phyloP scores from a whole-genome alignment of 257 asterid species.

The Ocimum tenuiflorum region DNA sequence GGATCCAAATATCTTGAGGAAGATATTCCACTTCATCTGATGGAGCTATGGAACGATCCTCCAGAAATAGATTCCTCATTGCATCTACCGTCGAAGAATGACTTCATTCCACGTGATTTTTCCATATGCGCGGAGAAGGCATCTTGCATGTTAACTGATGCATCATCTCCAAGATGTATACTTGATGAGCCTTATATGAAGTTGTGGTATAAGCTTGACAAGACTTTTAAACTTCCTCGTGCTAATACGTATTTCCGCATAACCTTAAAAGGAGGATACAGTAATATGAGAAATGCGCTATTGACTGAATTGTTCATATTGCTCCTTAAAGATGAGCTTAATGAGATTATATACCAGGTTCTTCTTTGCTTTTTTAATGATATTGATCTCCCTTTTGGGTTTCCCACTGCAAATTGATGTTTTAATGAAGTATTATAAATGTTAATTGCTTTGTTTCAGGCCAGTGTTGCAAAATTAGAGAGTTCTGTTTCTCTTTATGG shows the following conservation, averaged over 20 bases:
- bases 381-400: slow-evolving; percentile 14
- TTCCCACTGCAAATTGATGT: too few species aligned
- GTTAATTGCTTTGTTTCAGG: slow-evolving; percentile 45
- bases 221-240: slow-evolving; percentile 84
- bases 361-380: slow-evolving; percentile 17
- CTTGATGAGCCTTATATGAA: slow-evolving; percentile 69
- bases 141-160: slow-evolving; percentile 34
- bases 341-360: slow-evolving; percentile 95
- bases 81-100: slow-evolving; percentile 73
- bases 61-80: slow-evolving; percentile 53
- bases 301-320: slow-evolving; percentile 72
- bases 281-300: slow-evolving; percentile 56
- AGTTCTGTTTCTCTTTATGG: slow-evolving; percentile 81
- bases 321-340: slow-evolving; percentile 91
- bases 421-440: slow-evolving; percentile 1
- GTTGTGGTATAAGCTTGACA: slow-evolving; percentile 93
- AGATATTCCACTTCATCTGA: slow-evolving; percentile 64
- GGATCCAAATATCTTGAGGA: slow-evolving; percentile 77
- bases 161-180: slow-evolving; percentile 61
- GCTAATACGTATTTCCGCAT: slow-evolving; percentile 92
- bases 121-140: slow-evolving; percentile 53
- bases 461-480: slow-evolving; percentile 89
- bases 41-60: slow-evolving; percentile 81
- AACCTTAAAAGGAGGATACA: slow-evolving; percentile 72
- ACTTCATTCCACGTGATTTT: slow-evolving; percentile 85